A percentile compares a stretch with the other conserved stretches of the same genome.
These are phyloP conservation scores for Rusavskia elegans DNA, from an alignment of 495 filamentous ascomycete genomes.

Conservation along the genomic window DNA sequence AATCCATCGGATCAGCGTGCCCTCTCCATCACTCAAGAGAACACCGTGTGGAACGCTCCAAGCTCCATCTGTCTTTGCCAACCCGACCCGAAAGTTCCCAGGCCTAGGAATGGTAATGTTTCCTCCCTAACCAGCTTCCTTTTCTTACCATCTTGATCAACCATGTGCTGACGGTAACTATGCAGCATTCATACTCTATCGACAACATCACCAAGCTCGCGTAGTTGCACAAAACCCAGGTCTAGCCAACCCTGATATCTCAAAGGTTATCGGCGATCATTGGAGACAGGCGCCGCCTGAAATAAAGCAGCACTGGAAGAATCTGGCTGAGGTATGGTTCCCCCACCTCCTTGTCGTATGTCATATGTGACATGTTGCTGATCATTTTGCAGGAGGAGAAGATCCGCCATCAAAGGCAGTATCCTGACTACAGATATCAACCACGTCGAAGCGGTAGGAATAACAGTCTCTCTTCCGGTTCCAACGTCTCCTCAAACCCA, in stretches of 20 bases:
- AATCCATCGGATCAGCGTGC: background rate
- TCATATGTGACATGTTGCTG: too few species aligned
- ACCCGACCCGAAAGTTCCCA: constrained; percentile 80
- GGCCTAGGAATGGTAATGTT: constrained; percentile 76
- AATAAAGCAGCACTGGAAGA: constrained; percentile 78
- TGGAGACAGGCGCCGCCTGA: constrained; percentile 64
- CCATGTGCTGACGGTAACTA: background rate
- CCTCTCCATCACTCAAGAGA: background rate
- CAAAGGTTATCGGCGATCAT: constrained; percentile 91
- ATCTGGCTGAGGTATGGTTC: constrained; percentile 56
- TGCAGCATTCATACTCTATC: constrained; percentile 91
- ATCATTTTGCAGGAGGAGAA: constrained; percentile 58
- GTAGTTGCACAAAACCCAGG: constrained; percentile 74
- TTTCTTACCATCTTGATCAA: too few species aligned
- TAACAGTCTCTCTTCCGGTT: constrained; percentile 9
- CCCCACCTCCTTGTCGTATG: background rate
- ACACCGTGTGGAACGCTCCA: constrained; percentile 8
- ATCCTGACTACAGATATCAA: constrained; percentile 89
- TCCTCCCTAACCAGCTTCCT: too few species aligned
- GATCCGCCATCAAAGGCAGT: constrained; percentile 71
- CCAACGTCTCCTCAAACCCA: constrained; percentile 17
- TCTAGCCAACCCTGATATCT: constrained; percentile 91
- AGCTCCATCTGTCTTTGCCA: constrained; percentile 80
- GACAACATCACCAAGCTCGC: constrained; percentile 75
- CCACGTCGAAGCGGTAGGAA: constrained; percentile 58